Base-by-base conservation (phyloP, 1,139 yeast species). In the Blastobotrys malaysiensis region DNA sequence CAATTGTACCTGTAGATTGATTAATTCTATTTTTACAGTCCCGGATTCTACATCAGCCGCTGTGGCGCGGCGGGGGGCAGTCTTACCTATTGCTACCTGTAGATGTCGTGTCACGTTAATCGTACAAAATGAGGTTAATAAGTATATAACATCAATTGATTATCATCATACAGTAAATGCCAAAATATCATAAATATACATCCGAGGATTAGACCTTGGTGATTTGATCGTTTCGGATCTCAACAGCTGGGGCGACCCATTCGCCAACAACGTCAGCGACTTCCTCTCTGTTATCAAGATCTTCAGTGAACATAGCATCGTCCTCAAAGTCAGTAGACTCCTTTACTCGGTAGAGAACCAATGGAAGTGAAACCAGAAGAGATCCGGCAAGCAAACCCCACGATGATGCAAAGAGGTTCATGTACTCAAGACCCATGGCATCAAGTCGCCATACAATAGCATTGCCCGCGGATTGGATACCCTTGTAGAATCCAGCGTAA, bases 391-490 rank as follows among this genome's bases (percentile, higher is more conserved):
- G 70, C 61, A 82, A 70, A n/a, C 74, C 86, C 86, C 86, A 82
- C 18, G 80, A 74, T 22, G 81, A 73, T 11, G 73, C 82, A 62
- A 80, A 81, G 70, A 80, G 67, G 53, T 67, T 64, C 64, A 74
- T 72, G 67, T 73, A 81, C 18, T 80, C 69, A 16, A 61, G 63
- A 3, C 66, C 67, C 51, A 71, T 60, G 43, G 82, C 77, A 64
- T 82, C 85, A 57, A 82, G 69, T 62, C 83, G 70, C 86, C 86
- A 82, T 9, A 77, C 79, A 55, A 82, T 73, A 20, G 84, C 86
- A 19, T 83, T 82, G 64, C 83, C 85, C 13, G 84, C 85, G 26
- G 83, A 77, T 69, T 82, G 87, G 52, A 82, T 69, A 57, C 84
- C 82, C 71, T 82, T 82, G 72, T 80, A 82, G 68, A 79, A 79